Percentiles rank a stretch among this genome's conserved stretches.
These are phyloP conservation scores for Fonsecaea erecta DNA, from an alignment of 2,329 filamentous ascomycete species.

Conservation along the genomic window DNA sequence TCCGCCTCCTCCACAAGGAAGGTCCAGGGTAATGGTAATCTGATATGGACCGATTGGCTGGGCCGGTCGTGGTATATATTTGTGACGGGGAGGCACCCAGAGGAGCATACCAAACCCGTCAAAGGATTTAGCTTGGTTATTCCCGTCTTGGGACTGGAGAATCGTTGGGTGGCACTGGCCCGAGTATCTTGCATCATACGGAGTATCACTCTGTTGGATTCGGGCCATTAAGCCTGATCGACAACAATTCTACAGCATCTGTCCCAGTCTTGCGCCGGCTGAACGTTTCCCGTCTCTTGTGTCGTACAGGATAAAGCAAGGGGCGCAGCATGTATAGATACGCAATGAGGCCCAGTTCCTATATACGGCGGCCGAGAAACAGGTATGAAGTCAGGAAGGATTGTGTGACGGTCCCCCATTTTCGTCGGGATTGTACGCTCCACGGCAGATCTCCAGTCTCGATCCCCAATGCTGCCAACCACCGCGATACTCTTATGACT, in stretches of 20 bases:
- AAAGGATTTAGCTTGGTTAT: not conserved
- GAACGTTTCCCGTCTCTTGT: not conserved
- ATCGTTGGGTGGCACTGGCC: not conserved
- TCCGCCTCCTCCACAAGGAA: not conserved
- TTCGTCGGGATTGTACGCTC: slow-evolving; percentile 1
- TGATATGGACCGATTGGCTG: not conserved
- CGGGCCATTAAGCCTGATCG: not conserved
- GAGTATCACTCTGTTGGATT: not conserved
- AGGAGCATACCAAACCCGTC: not conserved
- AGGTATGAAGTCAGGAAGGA: not conserved
- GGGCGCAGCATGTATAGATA: not conserved
- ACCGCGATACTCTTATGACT: not conserved
- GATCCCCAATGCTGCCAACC: slow-evolving; percentile 1
- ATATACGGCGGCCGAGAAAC: not conserved
- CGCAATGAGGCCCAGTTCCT: slow-evolving; percentile 2
- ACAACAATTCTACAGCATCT: not conserved
- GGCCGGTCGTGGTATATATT: not conserved
- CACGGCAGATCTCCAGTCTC: slow-evolving; percentile 9
- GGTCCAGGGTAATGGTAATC: not conserved
- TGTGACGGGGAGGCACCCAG: not conserved
- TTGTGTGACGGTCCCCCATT: slow-evolving; percentile 2
- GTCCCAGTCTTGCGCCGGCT: not conserved
- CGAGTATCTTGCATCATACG: not conserved
- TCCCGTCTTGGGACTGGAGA: not conserved
- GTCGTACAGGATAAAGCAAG: not conserved